phyloP scores from a whole-genome alignment of 805 yeast species.

The Komagataella kurtzmanii region DNA sequence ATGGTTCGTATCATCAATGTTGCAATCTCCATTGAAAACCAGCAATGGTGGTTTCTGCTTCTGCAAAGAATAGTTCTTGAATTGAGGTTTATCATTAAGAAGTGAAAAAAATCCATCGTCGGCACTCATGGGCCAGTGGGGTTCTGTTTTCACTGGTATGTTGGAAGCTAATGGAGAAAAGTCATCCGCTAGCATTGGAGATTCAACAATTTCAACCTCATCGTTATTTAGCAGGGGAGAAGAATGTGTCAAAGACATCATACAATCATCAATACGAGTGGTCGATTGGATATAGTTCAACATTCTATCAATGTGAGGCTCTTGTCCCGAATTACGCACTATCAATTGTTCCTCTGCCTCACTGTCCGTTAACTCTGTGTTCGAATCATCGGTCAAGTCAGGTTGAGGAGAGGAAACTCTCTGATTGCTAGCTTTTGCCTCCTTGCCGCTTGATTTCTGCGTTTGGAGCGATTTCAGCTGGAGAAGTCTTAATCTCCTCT shows the following conservation, averaged over 20 bases:
- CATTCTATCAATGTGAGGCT: not conserved
- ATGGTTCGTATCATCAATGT: not conserved
- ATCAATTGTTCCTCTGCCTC: not conserved
- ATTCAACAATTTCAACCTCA: not conserved
- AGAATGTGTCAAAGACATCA: not conserved
- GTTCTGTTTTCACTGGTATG: not conserved
- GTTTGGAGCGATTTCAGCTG: not conserved
- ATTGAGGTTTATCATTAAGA: not conserved
- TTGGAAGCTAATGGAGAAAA: not conserved
- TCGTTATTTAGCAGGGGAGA: conserved; percentile 1
- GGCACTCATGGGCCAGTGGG: not conserved
- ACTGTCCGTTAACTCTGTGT: not conserved
- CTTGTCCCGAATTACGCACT: not conserved
- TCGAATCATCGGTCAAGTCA: not conserved
- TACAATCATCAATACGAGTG: not conserved
- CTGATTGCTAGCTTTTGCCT: not conserved
- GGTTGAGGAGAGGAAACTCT: not conserved
- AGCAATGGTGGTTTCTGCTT: not conserved
- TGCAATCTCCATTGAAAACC: not conserved
- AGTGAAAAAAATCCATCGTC: not conserved
- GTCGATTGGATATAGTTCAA: not conserved
- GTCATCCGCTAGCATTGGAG: not conserved
- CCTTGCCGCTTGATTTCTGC: not conserved
- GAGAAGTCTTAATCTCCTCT: not conserved
- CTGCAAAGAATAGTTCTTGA: not conserved